phyloP scores from a whole-genome alignment of 116 monocot species.

The Phalaenopsis hybrid region DNA sequence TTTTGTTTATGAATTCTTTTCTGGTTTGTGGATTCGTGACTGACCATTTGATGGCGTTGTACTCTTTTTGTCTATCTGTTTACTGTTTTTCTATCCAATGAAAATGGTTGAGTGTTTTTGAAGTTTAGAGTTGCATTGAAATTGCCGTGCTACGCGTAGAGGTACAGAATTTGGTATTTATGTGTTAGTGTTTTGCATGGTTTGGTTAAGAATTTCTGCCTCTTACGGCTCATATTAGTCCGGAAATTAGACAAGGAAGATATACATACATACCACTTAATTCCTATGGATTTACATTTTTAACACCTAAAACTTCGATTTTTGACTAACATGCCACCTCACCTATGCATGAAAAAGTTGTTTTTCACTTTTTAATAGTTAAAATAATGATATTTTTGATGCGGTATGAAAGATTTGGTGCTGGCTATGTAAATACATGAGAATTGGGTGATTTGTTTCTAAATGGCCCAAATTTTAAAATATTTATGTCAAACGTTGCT shows the following conservation, averaged over 20 bases:
- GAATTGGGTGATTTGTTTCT: no score
- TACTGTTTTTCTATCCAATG: not conserved
- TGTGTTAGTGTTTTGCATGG: not conserved
- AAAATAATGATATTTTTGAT: no score
- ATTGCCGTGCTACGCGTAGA: not conserved
- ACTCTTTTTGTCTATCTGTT: not conserved
- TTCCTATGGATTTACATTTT: not conserved
- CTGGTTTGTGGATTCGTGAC: not conserved
- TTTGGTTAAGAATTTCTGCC: not conserved
- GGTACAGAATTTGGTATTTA: not conserved
- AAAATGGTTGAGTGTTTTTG: not conserved
- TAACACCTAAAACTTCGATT: no score
- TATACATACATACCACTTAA: not conserved
- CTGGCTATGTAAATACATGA: no score
- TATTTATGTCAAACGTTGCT: not conserved
- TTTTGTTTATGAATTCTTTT: constrained; percentile 1
- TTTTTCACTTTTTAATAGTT: no score
- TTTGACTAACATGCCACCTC: no score
- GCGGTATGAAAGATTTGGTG: no score
- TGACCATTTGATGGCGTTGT: not conserved
- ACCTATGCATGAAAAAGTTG: no score
- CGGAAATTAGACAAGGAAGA: not conserved
- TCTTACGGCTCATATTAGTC: not conserved
- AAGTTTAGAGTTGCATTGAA: not conserved
- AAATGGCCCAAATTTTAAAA: not conserved